Evolutionary conservation across 306 rosid species (phyloP), one percentile per base, ranked within the genome.

Genomic region (Ceratonia siliqua): DNA sequence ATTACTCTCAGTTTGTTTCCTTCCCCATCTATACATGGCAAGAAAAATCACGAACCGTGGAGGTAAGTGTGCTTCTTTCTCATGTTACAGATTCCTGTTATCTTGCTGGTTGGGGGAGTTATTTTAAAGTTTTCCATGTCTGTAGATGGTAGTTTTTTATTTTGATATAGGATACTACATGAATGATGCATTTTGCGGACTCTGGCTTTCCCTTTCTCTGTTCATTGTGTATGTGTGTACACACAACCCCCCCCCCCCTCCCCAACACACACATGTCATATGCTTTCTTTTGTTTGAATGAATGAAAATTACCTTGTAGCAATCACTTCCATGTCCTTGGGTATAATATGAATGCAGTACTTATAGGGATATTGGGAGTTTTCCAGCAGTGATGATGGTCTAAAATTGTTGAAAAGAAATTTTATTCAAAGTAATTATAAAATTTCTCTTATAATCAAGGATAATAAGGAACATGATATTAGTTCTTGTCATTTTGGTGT

Each of bases 21-120:
- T 92, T 95, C 85, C 99, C 99, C 42, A 95, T 95, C 72, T 95
- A 75, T 45, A 92, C 98, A 57, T 95, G 99, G 99, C 90, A 89
- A 82, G 99, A 95, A 82, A 95, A 95, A 53, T 87, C 99, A 53
- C 86, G 83, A 76, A 92, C 97, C 30, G 89, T 90, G 41, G 99
- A 95, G 99, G 99, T 89, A 73, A 72, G 82, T 3, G 13, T 64
- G 62, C 7, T 41, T 72, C 56, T 65, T 36, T 68, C 32, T n/a
- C 52, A 68, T 43, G n/a, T 24, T 17, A 25, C 48, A 14, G 10
- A 27, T 41, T 36, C 27, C 18, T 64, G 13, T 39, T 63, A 6
- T 41, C 28, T 39, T 22, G 18, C 33, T 39, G 24, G 28, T 61
- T 22, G 10, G 6, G 9, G 28, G 49, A 18, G 5, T 36, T 46